Percentiles rank a stretch among this genome's conserved stretches.
phyloP scores from a whole-genome alignment of 2,329 filamentous ascomycete species.

The Aspergillus tamarii region DNA sequence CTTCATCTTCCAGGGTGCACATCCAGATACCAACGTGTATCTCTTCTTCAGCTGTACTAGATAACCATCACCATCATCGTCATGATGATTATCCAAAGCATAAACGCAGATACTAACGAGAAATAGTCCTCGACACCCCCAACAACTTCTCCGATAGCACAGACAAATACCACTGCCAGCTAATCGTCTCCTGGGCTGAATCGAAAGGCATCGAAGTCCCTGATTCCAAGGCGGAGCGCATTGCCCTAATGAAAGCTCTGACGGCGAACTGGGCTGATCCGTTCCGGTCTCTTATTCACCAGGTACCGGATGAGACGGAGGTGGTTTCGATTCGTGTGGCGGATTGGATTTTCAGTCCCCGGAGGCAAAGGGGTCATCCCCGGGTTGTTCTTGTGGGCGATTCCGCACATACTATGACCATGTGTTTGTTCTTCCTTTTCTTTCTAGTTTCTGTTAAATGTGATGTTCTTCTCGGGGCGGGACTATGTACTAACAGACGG shows the following conservation, averaged over 20 bases:
- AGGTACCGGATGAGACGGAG: slow-evolving; percentile 47
- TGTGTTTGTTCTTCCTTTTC: slow-evolving; percentile 52
- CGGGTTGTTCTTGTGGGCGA: slow-evolving; percentile 57
- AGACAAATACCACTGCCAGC: slow-evolving; percentile 51
- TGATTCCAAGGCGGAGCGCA: slow-evolving; percentile 39
- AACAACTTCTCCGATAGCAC: slow-evolving; percentile 42
- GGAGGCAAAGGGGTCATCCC: slow-evolving; percentile 38
- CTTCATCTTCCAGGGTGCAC: slow-evolving; percentile 58
- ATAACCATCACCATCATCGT: background rate
- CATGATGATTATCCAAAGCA: background rate
- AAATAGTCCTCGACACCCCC: slow-evolving; percentile 54
- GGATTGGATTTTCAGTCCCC: slow-evolving; percentile 50
- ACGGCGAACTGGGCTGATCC: slow-evolving; percentile 55
- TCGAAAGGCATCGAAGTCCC: slow-evolving; percentile 46
- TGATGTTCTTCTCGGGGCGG: too few relatives aligned
- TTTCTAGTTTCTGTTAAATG: background rate
- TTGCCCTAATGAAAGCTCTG: slow-evolving; percentile 49
- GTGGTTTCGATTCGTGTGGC: slow-evolving; percentile 52
- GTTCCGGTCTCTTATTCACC: slow-evolving; percentile 48
- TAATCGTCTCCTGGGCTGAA: slow-evolving; percentile 57
- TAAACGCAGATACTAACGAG: background rate
- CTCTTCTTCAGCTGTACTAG: slow-evolving; percentile 56
- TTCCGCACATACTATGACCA: slow-evolving; percentile 61
- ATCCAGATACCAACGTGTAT: slow-evolving; percentile 56
- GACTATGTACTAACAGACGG: background rate